phyloP scores from a whole-genome alignment of 495 filamentous ascomycete genomes.

The Hypomontagnella monticulosa region DNA sequence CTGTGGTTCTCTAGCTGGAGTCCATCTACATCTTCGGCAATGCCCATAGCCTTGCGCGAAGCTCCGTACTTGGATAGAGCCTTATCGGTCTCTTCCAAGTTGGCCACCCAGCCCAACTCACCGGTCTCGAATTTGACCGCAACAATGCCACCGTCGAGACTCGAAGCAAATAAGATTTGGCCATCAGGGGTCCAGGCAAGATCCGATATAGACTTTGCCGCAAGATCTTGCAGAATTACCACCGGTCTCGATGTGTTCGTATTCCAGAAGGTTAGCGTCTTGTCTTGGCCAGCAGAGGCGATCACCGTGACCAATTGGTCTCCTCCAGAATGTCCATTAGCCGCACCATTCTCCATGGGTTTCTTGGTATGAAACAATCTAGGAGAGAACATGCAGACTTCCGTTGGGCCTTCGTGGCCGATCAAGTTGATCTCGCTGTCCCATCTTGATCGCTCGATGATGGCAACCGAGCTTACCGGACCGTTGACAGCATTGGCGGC shows the following conservation, averaged over 20 bases:
- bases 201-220: slow-evolving; percentile 90
- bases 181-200: slow-evolving; percentile 95
- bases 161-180: slow-evolving; percentile 82
- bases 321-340: slow-evolving; percentile 47
- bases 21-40: slow-evolving; percentile 89
- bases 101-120: slow-evolving; percentile 64
- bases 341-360: slow-evolving; percentile 55
- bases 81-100: slow-evolving; percentile 87
- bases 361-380: slow-evolving; percentile 81
- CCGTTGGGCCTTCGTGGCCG: slow-evolving; percentile 94
- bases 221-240: slow-evolving; percentile 85
- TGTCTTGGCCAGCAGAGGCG: slow-evolving; percentile 95
- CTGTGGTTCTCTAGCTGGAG: slow-evolving; percentile 89
- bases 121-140: slow-evolving; percentile 64
- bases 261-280: slow-evolving; percentile 95
- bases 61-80: slow-evolving; percentile 91
- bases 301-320: slow-evolving; percentile 84
- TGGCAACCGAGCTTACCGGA: slow-evolving; percentile 94
- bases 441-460: slow-evolving; percentile 92
- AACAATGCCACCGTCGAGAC: slow-evolving; percentile 87
- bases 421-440: slow-evolving; percentile 97
- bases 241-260: slow-evolving; percentile 91
- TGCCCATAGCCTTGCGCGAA: slow-evolving; percentile 82
- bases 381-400: slow-evolving; percentile 97
- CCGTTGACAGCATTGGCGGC: slow-evolving; percentile 97